A percentile compares a stretch with the other conserved stretches of the same genome.
Evolutionary conservation across 768 basidiomycete genomes (phyloP).

Genomic region (Cantharellus anzutake): DNA sequence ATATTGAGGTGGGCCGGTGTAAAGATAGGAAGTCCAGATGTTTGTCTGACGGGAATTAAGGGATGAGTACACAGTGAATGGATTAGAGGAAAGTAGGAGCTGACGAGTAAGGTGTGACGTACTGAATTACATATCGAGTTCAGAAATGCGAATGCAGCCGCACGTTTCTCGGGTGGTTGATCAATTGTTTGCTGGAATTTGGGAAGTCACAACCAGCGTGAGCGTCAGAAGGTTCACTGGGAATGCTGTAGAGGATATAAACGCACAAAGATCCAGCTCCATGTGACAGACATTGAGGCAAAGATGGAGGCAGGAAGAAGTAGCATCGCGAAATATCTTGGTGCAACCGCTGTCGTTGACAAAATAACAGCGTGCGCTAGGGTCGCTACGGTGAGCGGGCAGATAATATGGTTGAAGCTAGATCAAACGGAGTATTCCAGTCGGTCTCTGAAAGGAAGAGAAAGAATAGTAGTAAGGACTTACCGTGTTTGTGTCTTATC

Average conservation of each 20-base stretch:
- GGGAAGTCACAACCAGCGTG: background rate
- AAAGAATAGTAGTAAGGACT: background rate
- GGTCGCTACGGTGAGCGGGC: background rate
- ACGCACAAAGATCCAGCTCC: background rate
- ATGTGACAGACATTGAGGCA: background rate
- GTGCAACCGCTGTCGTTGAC: background rate
- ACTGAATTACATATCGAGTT: background rate
- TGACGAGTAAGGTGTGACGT: background rate
- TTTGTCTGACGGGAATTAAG: background rate
- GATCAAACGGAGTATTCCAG: background rate
- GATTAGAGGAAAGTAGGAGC: no score
- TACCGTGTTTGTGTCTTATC: background rate
- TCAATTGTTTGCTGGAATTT: background rate
- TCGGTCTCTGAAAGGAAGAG: background rate
- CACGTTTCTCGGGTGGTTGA: background rate
- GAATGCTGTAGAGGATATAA: background rate
- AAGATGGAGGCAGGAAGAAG: background rate
- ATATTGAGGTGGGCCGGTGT: background rate
- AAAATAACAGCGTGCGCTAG: background rate
- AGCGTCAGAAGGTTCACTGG: background rate
- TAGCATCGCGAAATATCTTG: background rate
- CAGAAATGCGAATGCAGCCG: background rate
- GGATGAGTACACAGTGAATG: no score
- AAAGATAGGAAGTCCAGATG: background rate
- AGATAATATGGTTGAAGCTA: background rate